Base-by-base conservation (phyloP, 805 yeast species). In the Starmerella bombi region DNA sequence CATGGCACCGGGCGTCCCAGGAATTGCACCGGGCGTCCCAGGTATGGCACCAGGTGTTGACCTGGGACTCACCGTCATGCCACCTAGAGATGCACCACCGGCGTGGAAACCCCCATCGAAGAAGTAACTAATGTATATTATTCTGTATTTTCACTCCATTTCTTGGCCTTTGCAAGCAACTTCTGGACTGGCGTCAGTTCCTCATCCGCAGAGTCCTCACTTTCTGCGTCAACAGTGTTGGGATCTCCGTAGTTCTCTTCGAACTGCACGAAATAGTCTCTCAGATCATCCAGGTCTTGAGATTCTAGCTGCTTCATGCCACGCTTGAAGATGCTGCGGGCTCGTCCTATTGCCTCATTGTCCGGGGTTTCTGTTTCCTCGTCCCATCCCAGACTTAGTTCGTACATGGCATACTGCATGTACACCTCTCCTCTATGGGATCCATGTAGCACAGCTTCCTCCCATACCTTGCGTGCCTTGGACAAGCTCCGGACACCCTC, bases 321-420 rank as follows among this genome's bases (percentile, higher is more conserved):
- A 25, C 66, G 56, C 36, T 71, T 65, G 57, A 80, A 83, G 1
- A 77, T 59, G 0, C 48, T 46, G 37, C 95, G 64, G 0, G 81
- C 68, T 2, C 67, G 66, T 0, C 55, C 51, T 29, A 64, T 63
- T 32, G 80, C 59, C 5, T 59, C 65, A 45, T 66, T 72, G 41
- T 77, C 67, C 40, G 69, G 66, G 8, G 57, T 49, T 12, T 66
- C 80, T 14, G 67, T 66, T 1, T 62, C 71, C 12, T 60, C 69
- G 29, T 66, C 70, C 17, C 58, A 62, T 10, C 67, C 68, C 1
- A 76, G 67, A 1, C 77, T 64, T 2, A 79, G 62, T 55, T 83
- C 94, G 57, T 80, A 79, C 48, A 74, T 59, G 2, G 93, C 93
- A 51, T 65, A 69, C 20, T 75, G 65, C 12, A 80, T 68, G 83